Evolutionary conservation across 2,329 filamentous ascomycete species (phyloP).

Genomic region (Aspergillus texensis): DNA sequence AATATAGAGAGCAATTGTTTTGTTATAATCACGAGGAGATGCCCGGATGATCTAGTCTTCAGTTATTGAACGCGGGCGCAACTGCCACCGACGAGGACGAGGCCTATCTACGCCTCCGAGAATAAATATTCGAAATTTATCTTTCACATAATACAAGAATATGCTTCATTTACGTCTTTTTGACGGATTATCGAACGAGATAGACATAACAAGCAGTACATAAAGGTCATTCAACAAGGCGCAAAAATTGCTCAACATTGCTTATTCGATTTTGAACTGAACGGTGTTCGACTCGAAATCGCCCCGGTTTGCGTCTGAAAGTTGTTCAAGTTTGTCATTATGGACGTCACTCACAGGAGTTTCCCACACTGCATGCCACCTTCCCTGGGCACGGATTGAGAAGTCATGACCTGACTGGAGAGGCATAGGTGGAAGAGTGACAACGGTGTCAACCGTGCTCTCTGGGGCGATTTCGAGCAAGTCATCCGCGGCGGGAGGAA

Average conservation of each 20-base stretch:
- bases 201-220: not conserved
- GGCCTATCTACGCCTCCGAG: not conserved
- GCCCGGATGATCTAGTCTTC: not conserved
- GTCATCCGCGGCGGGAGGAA: conserved; percentile 33
- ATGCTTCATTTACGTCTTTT: not conserved
- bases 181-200: not conserved
- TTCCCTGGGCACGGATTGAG: conserved; percentile 35
- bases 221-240: not conserved
- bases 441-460: conserved; percentile 21
- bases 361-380: conserved; percentile 42
- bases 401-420: conserved; percentile 36
- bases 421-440: conserved; percentile 31
- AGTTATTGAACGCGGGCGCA: no score
- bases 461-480: conserved; percentile 35
- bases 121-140: not conserved
- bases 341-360: not conserved
- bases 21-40: not conserved
- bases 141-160: not conserved
- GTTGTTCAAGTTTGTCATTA: not conserved
- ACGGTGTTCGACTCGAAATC: not conserved
- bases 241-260: not conserved
- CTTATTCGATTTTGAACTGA: not conserved
- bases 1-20: not conserved
- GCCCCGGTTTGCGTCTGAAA: not conserved
- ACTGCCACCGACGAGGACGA: not conserved